These are phyloP conservation scores for Boletus subcaerulescens DNA, from an alignment of 768 basidiomycete genomes.

Conservation along the genomic window DNA sequence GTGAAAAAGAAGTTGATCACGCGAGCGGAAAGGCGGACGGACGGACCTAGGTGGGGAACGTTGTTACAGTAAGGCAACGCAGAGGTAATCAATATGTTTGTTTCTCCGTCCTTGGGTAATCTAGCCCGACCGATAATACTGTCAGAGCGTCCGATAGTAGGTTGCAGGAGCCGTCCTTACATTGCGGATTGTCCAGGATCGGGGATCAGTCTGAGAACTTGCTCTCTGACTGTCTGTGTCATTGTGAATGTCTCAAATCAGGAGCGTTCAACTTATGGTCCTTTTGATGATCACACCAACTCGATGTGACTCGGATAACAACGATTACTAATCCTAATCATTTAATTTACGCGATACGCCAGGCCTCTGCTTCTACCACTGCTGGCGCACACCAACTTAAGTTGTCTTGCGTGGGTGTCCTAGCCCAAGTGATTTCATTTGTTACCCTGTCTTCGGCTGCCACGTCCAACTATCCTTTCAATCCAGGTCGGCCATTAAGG, in stretches of 20 bases:
- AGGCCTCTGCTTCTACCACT: no score
- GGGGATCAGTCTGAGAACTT: slow-evolving; percentile 49
- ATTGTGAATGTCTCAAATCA: slow-evolving; percentile 27
- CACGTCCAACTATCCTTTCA: neutral
- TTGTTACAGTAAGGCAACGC: slow-evolving; percentile 97
- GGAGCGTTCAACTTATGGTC: neutral
- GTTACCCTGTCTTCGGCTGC: no score
- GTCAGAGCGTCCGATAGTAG: neutral
- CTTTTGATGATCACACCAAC: neutral
- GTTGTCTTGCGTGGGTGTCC: neutral
- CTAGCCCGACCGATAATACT: slow-evolving; percentile 30
- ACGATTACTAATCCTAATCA: no score
- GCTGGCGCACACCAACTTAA: neutral
- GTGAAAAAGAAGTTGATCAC: slow-evolving; percentile 5
- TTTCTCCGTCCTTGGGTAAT: slow-evolving; percentile 80
- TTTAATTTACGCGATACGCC: no score
- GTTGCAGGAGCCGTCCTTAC: slow-evolving; percentile 31
- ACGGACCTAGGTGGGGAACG: slow-evolving; percentile 88
- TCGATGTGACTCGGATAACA: no score
- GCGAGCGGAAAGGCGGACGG: neutral
- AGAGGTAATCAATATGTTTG: slow-evolving; percentile 89
- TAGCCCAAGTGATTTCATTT: no score
- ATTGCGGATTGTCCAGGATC: slow-evolving; percentile 50
- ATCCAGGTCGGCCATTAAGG: neutral
- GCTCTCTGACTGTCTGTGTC: slow-evolving; percentile 55